Evolutionary conservation across 2,329 filamentous ascomycete genomes (phyloP), one percentile per base, ranked within the genome.

Genomic region (Fusarium brevicatenulatum): DNA sequence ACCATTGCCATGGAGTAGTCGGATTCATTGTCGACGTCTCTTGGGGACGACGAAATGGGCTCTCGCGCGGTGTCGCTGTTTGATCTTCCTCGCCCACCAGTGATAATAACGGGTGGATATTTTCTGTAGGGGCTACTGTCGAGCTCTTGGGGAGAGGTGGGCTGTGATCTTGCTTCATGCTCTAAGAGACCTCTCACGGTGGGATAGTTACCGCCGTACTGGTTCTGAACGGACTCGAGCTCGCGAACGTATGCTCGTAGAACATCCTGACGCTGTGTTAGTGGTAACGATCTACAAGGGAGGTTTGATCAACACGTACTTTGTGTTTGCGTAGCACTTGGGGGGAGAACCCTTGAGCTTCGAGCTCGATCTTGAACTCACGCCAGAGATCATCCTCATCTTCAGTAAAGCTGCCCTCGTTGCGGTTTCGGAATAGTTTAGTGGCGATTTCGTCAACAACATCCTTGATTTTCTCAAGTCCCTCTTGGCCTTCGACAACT

Each of bases 161-260:
- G 76, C 66, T 68, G 68, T n/a, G 76, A 77, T 52, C 76, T 76
- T 61, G 80, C 80, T 58, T 83, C 81, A 40, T 83, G 82, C 71
- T 87, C 86, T n/a, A 90, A 82, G 15, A 90, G 82, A 2, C 88
- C 86, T 61, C 87, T 85, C 19, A 88, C 84, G 4, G 86, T 86
- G 6, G 87, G 86, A 18, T 84, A 84, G 39, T 81, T 79, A 32
- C 84, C 84, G 28, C 82, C 83, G 43, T 83, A 82, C 18, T 81
- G 77, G n/a, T 80, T 78, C 40, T 83, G 82, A 61, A 86, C 82
- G 44, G 87, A 85, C 70, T 90, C 87, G 68, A 91, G 84, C 75
- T 89, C 86, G 40, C 87, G 87, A 46, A 91, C 90, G 75, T 91
- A 91, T 25, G 89, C 88, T 68, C 88, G 84, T 30, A 91, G 80